A percentile compares a stretch with the other conserved stretches of the same genome.
phyloP scores from a whole-genome alignment of 306 rosid genomes.

The Hippophae gyantsensis region DNA sequence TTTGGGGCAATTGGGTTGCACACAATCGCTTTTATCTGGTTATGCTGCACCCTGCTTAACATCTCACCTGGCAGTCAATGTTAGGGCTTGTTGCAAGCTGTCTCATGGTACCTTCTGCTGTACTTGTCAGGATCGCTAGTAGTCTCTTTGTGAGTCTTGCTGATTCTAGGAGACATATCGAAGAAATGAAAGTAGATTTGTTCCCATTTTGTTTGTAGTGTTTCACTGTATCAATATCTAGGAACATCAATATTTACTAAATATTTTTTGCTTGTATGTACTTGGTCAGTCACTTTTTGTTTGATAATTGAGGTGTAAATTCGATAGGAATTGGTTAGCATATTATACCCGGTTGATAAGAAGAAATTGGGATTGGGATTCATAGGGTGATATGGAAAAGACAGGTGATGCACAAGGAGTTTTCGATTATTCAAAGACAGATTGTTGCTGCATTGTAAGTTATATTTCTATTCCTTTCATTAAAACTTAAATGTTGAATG shows the following conservation, averaged over 20 bases:
- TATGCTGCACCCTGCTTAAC: conserved; percentile 42
- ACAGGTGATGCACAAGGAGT: conserved; percentile 64
- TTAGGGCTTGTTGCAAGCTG: conserved; percentile 72
- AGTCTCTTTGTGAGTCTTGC: conserved; percentile 97
- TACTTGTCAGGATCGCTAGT: conserved; percentile 99
- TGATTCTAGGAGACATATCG: conserved; percentile 47
- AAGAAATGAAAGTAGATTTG: conserved; percentile 13
- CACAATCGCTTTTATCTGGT: conserved; percentile 57
- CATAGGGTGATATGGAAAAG: conserved; percentile 82
- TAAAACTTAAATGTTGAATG: conserved; percentile 13
- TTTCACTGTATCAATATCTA: not conserved
- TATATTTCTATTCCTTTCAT: conserved; percentile 31
- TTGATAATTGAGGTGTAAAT: conserved; percentile 19
- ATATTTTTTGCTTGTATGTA: conserved; percentile 2
- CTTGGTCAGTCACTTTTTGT: conserved; percentile 18
- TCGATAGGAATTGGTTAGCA: conserved; percentile 34
- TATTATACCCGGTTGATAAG: conserved; percentile 46
- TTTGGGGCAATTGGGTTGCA: conserved; percentile 76
- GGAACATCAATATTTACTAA: conserved; percentile 2
- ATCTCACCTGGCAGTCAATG: conserved; percentile 48
- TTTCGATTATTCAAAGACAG: conserved; percentile 45
- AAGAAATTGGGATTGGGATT: conserved; percentile 63
- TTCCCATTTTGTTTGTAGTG: conserved; percentile 5
- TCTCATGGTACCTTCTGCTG: conserved; percentile 96
- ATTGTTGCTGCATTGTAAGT: conserved; percentile 55